Base-by-base conservation (phyloP, 1,284 basidiomycete genomes). In the Sporisorium iseilematis-ciliati region DNA sequence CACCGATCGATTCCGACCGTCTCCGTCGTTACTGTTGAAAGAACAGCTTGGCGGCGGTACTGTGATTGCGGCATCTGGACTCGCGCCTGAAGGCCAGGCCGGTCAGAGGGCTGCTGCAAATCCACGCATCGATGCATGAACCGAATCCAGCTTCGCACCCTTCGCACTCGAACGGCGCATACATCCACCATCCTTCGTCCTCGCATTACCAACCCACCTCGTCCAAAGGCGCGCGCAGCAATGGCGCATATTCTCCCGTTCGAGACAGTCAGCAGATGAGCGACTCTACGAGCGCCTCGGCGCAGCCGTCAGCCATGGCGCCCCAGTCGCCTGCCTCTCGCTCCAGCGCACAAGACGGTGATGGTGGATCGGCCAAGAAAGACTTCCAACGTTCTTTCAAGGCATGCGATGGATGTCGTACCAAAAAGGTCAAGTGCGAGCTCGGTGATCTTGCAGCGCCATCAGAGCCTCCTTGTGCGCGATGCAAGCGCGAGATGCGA, bases 341-440 rank as follows among this genome's bases (percentile, higher is more conserved):
- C 25, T 63, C 57, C 20, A 25, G 45, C 12, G 25, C 16, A 29
- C 62, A 53, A 42, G 69, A 72, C 8, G 51, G 25, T 31, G 70
- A 73, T 21, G 48, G 41, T 5, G 54, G 52, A 18, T 65, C 73
- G 7, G 48, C 53, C n/a, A 68, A 66, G 46, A 76, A 69, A 31
- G 65, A 72, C 52, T 76, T 76, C 25, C 74, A 76, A 21, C 65
- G 74, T 7, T 76, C 74, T 1, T 76, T 76, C 74, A 76, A 76
- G 57, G 74, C 74, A 6, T 76, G 74, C 43, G 74, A 76, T 60
- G 74, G 69, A 20, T 76, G 74, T 23, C 57, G 74, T 18, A 66
- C 59, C 16, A 76, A 76, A 41, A 76, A 76, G 58, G 69, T 76
- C 51, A 76, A 73, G 46, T 76, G 74, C 63, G 74, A 76, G 69